These are phyloP conservation scores for Colletotrichum sp. DNA, from an alignment of 2,329 filamentous ascomycete species.

Conservation along the genomic window DNA sequence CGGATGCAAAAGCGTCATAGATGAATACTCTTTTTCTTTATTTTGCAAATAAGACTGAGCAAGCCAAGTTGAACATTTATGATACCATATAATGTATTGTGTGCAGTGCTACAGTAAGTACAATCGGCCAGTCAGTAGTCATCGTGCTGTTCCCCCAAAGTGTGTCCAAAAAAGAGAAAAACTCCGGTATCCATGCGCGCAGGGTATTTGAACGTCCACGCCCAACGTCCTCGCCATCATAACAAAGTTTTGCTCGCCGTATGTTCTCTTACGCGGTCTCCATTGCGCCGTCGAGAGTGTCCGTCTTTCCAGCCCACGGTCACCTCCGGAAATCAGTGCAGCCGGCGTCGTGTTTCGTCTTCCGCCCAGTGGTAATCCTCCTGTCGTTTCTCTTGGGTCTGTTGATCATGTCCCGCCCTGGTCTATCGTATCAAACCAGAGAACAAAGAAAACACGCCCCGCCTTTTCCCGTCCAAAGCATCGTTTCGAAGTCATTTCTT, in stretches of 20 bases:
- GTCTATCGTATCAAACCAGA: neutral
- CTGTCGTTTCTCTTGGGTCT: neutral
- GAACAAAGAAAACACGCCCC: neutral
- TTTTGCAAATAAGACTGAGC: neutral
- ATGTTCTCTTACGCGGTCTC: neutral
- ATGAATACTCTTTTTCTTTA: neutral
- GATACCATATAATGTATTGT: neutral
- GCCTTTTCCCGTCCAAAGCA: neutral
- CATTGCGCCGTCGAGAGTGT: neutral
- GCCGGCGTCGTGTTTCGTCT: neutral
- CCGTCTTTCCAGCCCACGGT: neutral
- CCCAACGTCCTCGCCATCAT: constrained; percentile 1
- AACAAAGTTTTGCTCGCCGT: neutral
- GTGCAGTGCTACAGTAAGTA: neutral
- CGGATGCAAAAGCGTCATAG: constrained; percentile 15
- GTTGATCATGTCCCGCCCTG: neutral
- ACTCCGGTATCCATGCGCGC: constrained; percentile 16
- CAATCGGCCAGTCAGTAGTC: neutral
- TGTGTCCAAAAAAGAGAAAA: neutral
- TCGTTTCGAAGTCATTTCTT: neutral
- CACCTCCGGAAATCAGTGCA: neutral
- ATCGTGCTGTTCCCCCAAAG: neutral
- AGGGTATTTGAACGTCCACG: constrained; percentile 20
- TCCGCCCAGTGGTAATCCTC: neutral
- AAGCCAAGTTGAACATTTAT: neutral